Evolutionary conservation across 805 yeast genomes (phyloP).

Genomic region (Ogataea nonfermentans): DNA sequence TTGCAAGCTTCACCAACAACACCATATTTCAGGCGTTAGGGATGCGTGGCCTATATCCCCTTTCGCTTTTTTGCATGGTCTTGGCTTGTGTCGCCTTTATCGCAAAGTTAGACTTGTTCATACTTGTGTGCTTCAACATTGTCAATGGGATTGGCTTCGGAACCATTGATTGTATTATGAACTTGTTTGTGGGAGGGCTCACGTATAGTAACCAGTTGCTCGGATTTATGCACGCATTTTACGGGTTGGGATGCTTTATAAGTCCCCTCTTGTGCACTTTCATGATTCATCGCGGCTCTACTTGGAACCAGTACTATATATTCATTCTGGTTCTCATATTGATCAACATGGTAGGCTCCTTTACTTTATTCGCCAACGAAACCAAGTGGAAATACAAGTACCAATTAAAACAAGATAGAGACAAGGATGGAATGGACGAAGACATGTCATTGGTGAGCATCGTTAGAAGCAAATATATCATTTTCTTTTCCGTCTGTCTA

Average conservation of each 20-base stretch:
- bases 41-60: conserved; percentile 43
- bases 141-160: conserved; percentile 58
- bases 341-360: conserved; percentile 24
- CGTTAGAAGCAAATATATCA: conserved; percentile 37
- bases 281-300: conserved; percentile 37
- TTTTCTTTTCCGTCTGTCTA: conserved; percentile 41
- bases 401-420: conserved; percentile 10
- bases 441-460: conserved; percentile 23
- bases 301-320: conserved; percentile 47
- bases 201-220: conserved; percentile 47
- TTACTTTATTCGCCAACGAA: conserved; percentile 39
- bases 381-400: conserved; percentile 45
- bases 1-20: conserved; percentile 50
- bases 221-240: conserved; percentile 52
- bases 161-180: conserved; percentile 51
- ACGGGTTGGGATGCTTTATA: conserved; percentile 53
- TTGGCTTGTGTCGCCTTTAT: conserved; percentile 32
- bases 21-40: conserved; percentile 44
- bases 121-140: conserved; percentile 40
- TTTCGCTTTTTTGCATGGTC: conserved; percentile 14
- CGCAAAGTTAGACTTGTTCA: conserved; percentile 40
- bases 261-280: conserved; percentile 46
- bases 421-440: conserved; percentile 20
- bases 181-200: conserved; percentile 50
- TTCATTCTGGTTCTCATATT: conserved; percentile 35